Evolutionary conservation across 345 rosid genomes (phyloP).

Genomic region (Theobroma cacao): DNA sequence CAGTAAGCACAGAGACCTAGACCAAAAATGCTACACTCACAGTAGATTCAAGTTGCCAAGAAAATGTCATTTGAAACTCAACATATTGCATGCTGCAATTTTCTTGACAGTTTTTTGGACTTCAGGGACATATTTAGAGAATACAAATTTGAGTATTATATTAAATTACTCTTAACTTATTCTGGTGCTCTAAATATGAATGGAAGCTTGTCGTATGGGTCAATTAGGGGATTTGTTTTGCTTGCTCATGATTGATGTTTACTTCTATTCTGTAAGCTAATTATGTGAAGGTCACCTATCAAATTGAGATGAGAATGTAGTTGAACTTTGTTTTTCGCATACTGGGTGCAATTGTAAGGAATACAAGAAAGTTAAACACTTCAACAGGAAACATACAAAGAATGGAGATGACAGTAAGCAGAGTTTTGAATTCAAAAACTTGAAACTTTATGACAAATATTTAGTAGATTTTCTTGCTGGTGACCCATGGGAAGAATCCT

Average conservation of each 20-base stretch:
- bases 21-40: background rate
- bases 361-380: background rate
- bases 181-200: background rate
- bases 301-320: background rate
- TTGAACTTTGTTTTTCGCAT: background rate
- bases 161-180: background rate
- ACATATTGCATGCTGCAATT: background rate
- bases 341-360: background rate
- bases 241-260: background rate
- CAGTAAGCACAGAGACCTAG: background rate
- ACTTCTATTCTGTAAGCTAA: background rate
- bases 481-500: background rate
- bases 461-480: background rate
- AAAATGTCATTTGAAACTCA: background rate
- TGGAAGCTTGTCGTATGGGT: background rate
- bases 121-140: background rate
- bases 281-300: background rate
- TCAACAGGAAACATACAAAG: background rate
- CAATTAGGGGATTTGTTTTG: background rate
- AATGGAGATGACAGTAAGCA: background rate
- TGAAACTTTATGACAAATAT: background rate
- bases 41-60: background rate
- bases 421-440: background rate
- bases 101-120: background rate
- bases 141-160: background rate